A percentile compares a stretch with the other conserved stretches of the same genome.
These are phyloP conservation scores for Cladosporium sphaerospermum DNA, from an alignment of 2,329 filamentous ascomycete species.

Conservation along the genomic window DNA sequence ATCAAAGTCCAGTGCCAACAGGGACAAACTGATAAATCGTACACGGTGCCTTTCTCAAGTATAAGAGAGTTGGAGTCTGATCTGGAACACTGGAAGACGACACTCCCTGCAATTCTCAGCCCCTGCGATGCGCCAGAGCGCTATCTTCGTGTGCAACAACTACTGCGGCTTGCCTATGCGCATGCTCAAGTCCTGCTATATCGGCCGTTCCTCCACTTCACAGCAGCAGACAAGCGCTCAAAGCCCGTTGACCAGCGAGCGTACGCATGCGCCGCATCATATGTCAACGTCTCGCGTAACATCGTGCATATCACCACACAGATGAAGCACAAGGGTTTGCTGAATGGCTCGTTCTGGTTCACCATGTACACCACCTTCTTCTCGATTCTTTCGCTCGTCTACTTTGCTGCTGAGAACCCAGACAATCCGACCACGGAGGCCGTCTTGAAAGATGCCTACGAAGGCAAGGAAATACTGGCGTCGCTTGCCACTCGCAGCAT, in stretches of 20 bases:
- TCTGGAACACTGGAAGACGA: slow-evolving; percentile 57
- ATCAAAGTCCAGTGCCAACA: slow-evolving; percentile 44
- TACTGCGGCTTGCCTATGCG: slow-evolving; percentile 72
- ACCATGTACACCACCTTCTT: slow-evolving; percentile 81
- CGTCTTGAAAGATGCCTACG: slow-evolving; percentile 75
- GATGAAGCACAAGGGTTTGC: slow-evolving; percentile 65
- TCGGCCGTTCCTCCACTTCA: slow-evolving; percentile 76
- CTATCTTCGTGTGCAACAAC: slow-evolving; percentile 57
- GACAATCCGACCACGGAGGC: slow-evolving; percentile 68
- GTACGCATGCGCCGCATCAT: slow-evolving; percentile 66
- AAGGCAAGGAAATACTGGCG: slow-evolving; percentile 76
- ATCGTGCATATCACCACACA: slow-evolving; percentile 75
- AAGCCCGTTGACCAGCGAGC: slow-evolving; percentile 64
- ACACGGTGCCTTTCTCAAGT: slow-evolving; percentile 57
- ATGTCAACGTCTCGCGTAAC: slow-evolving; percentile 61
- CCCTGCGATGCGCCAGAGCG: slow-evolving; percentile 76
- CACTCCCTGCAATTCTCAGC: slow-evolving; percentile 67
- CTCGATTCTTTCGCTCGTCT: slow-evolving; percentile 70
- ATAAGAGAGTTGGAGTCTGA: slow-evolving; percentile 60
- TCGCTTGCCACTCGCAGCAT: slow-evolving; percentile 76
- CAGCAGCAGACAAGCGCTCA: slow-evolving; percentile 53
- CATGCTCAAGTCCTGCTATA: slow-evolving; percentile 80
- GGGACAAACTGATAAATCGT: slow-evolving; percentile 43
- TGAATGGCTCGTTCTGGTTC: slow-evolving; percentile 84
- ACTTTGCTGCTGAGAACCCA: slow-evolving; percentile 74